Conservation (phyloP, 768 basidiomycete genomes). For the Hygrocybe coccinea region DNA sequence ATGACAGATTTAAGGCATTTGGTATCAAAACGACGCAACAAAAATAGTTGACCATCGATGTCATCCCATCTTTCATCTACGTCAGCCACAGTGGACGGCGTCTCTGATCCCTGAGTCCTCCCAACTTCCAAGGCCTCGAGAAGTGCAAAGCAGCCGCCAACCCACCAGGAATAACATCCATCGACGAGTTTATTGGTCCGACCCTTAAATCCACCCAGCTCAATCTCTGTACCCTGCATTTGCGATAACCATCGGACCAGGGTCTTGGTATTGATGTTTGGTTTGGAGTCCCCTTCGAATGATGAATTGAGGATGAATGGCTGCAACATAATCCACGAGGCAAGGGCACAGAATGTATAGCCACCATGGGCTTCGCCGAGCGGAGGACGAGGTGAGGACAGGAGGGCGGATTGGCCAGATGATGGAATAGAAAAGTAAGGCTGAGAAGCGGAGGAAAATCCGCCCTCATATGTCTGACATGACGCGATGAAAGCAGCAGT, state of each 20-base stretch:
- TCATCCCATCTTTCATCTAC: constrained; percentile 59
- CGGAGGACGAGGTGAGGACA: constrained; percentile 55
- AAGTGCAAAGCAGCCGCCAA: constrained; percentile 80
- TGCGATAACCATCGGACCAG: constrained; percentile 77
- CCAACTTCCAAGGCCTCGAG: constrained; percentile 56
- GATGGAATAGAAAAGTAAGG: constrained; percentile 49
- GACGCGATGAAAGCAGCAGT: constrained; percentile 77
- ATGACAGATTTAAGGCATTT: not conserved
- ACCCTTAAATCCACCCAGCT: constrained; percentile 90
- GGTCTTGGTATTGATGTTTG: constrained; percentile 50
- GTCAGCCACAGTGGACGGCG: constrained; percentile 14
- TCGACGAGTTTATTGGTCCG: constrained; percentile 98
- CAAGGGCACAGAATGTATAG: constrained; percentile 91
- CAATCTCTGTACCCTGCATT: constrained; percentile 79
- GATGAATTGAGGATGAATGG: constrained; percentile 40
- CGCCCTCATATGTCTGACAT: constrained; percentile 97
- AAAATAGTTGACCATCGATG: constrained; percentile 49
- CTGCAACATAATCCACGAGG: constrained; percentile 74
- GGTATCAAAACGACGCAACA: not conserved
- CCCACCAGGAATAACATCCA: constrained; percentile 99
- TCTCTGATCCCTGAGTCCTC: constrained; percentile 32
- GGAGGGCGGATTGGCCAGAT: constrained; percentile 20
- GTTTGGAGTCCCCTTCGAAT: constrained; percentile 17
- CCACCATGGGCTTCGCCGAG: constrained; percentile 98
- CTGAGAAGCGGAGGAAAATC: constrained; percentile 78